These are phyloP conservation scores for Zymoseptoria ardabiliae DNA, from an alignment of 2,329 filamentous ascomycete species.

Conservation along the genomic window DNA sequence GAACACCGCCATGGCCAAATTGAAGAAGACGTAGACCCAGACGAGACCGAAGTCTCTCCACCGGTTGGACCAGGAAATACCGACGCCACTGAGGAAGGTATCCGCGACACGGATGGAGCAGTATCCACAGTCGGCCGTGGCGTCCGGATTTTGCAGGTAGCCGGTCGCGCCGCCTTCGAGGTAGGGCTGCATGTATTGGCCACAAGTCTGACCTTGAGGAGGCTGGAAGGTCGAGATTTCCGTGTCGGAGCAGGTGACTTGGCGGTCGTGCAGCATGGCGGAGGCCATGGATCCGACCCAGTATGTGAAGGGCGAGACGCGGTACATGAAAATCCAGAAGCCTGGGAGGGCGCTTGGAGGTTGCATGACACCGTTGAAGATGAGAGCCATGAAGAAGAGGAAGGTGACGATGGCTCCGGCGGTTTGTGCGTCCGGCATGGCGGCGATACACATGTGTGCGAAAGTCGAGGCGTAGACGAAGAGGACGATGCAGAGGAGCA, in stretches of 20 bases:
- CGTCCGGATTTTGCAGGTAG: constrained; percentile 37
- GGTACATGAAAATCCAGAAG: constrained; percentile 76
- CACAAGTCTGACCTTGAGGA: constrained; percentile 36
- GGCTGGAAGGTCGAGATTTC: constrained; percentile 39
- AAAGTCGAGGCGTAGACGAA: constrained; percentile 67
- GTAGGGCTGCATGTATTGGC: constrained; percentile 39
- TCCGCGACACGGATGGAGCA: constrained; percentile 42
- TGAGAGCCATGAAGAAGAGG: constrained; percentile 40
- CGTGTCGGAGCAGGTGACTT: constrained; percentile 40
- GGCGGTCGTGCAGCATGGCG: constrained; percentile 37
- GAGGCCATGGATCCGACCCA: constrained; percentile 40
- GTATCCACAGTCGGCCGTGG: constrained; percentile 43
- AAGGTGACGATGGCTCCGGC: constrained; percentile 52
- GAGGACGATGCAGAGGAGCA: constrained; percentile 58
- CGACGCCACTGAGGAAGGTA: constrained; percentile 38
- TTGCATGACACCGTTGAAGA: constrained; percentile 54
- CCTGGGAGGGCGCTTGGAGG: constrained; percentile 51
- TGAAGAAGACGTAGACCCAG: constrained; percentile 60
- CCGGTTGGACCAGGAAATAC: constrained; percentile 41
- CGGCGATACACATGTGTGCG: constrained; percentile 65
- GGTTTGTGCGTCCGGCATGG: constrained; percentile 60
- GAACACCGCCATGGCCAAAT: constrained; percentile 51
- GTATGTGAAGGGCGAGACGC: constrained; percentile 60
- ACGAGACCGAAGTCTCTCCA: constrained; percentile 67
- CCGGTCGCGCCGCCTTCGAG: constrained; percentile 32